Evolutionary conservation across 2,329 filamentous ascomycete species (phyloP).

Genomic region (Aspergillus thermomutatus): DNA sequence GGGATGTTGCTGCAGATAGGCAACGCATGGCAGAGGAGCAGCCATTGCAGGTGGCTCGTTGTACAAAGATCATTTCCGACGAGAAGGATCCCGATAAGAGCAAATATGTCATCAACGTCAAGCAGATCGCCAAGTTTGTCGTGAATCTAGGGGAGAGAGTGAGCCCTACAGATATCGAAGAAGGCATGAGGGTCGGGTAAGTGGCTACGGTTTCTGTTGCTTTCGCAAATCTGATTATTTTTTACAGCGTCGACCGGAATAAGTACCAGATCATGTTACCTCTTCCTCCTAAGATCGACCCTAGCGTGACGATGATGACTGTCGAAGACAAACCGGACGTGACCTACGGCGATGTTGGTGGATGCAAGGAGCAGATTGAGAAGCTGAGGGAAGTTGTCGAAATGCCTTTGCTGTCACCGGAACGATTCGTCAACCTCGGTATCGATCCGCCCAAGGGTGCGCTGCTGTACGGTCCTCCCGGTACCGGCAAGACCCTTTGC

Average conservation of each 20-base stretch:
- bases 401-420: slow-evolving; percentile 93
- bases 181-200: slow-evolving; percentile 93
- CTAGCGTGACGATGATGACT: slow-evolving; percentile 99
- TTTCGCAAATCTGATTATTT: background rate
- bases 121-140: slow-evolving; percentile 99
- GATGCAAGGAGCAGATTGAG: slow-evolving; percentile 99
- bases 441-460: slow-evolving; percentile 98
- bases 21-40: slow-evolving; percentile 99
- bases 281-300: slow-evolving; percentile 96
- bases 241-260: slow-evolving; percentile 79
- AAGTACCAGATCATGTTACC: slow-evolving; percentile 99
- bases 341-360: slow-evolving; percentile 96
- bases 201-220: slow-evolving; percentile 20
- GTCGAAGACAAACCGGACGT: slow-evolving; percentile 99
- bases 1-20: slow-evolving; percentile 95
- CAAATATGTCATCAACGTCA: slow-evolving; percentile 99
- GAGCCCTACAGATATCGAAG: slow-evolving; percentile 97
- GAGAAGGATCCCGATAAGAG: slow-evolving; percentile 95
- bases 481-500: slow-evolving; percentile 98
- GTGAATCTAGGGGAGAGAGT: slow-evolving; percentile 96
- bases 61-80: slow-evolving; percentile 98
- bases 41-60: slow-evolving; percentile 92
- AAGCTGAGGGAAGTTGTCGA: slow-evolving; percentile 98
- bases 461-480: slow-evolving; percentile 90
- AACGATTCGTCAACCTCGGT: slow-evolving; percentile 96